A percentile compares a stretch with the other conserved stretches of the same genome.
phyloP scores from a whole-genome alignment of 2,329 filamentous ascomycete species.

The Xylaria multiplex region DNA sequence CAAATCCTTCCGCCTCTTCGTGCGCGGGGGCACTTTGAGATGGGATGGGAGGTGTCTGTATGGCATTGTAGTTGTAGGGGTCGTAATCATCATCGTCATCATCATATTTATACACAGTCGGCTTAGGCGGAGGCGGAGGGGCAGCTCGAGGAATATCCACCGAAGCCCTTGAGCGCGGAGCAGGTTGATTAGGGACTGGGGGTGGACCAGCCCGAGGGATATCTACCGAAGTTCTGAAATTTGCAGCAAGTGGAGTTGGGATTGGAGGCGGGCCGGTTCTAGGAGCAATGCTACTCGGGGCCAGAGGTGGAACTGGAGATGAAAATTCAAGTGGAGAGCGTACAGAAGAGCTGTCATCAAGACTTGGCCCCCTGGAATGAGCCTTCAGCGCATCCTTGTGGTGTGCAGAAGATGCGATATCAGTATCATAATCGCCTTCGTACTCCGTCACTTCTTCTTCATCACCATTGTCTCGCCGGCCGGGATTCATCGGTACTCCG shows the following conservation, averaged over 20 bases:
- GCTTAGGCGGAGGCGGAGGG: constrained; percentile 36
- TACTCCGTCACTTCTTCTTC: constrained; percentile 91
- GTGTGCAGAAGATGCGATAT: constrained; percentile 92
- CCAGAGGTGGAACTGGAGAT: constrained; percentile 63
- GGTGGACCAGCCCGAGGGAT: constrained; percentile 67
- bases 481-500: constrained; percentile 55
- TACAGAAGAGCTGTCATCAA: constrained; percentile 74
- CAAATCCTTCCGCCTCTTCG: constrained; percentile 59
- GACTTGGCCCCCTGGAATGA: constrained; percentile 79
- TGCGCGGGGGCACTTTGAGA: constrained; percentile 54
- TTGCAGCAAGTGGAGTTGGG: constrained; percentile 66
- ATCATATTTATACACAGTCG: constrained; percentile 51
- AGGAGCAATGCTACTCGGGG: constrained; percentile 64
- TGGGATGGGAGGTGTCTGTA: constrained; percentile 43
- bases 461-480: constrained; percentile 63
- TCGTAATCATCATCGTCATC: constrained; percentile 79
- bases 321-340: constrained; percentile 64
- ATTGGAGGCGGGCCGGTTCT: constrained; percentile 72
- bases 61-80: constrained; percentile 66
- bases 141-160: constrained; percentile 36
- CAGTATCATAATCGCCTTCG: constrained; percentile 97
- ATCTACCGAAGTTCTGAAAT: constrained; percentile 72
- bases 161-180: constrained; percentile 31
- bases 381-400: constrained; percentile 93
- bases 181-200: constrained; percentile 33